phyloP scores from a whole-genome alignment of 2,329 filamentous ascomycete species.

The Botrytis hyacinthi region DNA sequence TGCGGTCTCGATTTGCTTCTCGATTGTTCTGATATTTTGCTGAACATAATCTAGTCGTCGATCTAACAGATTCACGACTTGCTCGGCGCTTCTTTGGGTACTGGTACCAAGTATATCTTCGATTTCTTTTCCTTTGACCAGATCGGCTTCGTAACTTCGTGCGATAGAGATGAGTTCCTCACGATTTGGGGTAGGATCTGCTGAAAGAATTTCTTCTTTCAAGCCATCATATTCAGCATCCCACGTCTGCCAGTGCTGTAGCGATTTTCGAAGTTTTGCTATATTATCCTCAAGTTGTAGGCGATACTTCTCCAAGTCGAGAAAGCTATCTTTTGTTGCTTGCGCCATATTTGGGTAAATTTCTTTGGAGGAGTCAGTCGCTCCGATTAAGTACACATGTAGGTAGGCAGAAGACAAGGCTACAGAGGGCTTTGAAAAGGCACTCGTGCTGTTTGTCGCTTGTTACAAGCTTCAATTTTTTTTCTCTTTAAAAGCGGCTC shows the following conservation, averaged over 20 bases:
- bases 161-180: constrained; percentile 55
- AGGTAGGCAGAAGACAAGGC: neutral
- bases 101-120: constrained; percentile 46
- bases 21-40: constrained; percentile 72
- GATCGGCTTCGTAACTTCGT: constrained; percentile 50
- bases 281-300: constrained; percentile 74
- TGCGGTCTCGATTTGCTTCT: constrained; percentile 63
- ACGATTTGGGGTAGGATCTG: constrained; percentile 45
- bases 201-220: constrained; percentile 70
- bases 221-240: constrained; percentile 89
- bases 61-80: constrained; percentile 66
- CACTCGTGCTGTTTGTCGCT: neutral
- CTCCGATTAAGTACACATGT: neutral
- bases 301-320: constrained; percentile 72
- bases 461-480: neutral
- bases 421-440: neutral
- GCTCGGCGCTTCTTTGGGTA: constrained; percentile 52
- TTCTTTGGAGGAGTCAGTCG: neutral
- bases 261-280: constrained; percentile 67
- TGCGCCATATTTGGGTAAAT: constrained; percentile 31
- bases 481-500: neutral
- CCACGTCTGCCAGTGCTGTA: constrained; percentile 87
- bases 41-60: constrained; percentile 86
- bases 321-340: constrained; percentile 45
- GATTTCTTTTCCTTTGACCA: constrained; percentile 60